phyloP scores from a whole-genome alignment of 768 basidiomycete species.

The Chiua virens region DNA sequence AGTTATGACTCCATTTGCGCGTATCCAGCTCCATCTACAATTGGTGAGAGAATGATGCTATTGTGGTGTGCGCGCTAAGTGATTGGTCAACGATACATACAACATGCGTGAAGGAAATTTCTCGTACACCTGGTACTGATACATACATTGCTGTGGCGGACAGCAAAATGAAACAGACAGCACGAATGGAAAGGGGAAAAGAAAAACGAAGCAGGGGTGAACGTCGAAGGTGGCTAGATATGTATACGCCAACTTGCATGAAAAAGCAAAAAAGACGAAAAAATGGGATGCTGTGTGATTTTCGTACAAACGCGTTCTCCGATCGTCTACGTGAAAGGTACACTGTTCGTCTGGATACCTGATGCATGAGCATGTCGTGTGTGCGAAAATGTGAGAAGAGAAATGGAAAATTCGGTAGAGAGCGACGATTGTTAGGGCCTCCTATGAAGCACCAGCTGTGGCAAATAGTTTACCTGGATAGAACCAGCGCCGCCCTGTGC shows the following conservation, averaged over 20 bases:
- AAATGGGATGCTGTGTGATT: conserved; percentile 3
- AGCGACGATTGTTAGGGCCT: not conserved
- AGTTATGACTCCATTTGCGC: not conserved
- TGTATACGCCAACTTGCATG: conserved; percentile 21
- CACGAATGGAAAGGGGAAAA: conserved; percentile 1
- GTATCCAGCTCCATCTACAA: conserved; percentile 1
- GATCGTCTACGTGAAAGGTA: conserved; percentile 17
- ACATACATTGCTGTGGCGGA: conserved; percentile 25
- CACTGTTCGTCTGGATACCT: not conserved
- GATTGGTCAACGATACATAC: conserved; percentile 22
- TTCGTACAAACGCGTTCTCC: conserved; percentile 25
- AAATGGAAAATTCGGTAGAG: conserved; percentile 4
- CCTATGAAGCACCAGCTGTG: conserved; percentile 39
- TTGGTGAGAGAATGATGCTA: not conserved
- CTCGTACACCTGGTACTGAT: conserved; percentile 36
- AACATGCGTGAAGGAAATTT: conserved; percentile 12
- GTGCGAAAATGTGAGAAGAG: conserved; percentile 1
- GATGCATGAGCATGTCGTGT: not conserved
- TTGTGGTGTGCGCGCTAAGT: not conserved
- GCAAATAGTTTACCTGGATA: conserved; percentile 51
- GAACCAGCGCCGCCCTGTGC: conserved; percentile 54
- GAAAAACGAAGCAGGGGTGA: conserved; percentile 14
- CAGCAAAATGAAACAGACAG: conserved; percentile 6
- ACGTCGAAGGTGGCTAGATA: conserved; percentile 30
- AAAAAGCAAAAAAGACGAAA: conserved; percentile 10